Conservation (phyloP, 495 filamentous ascomycete species). For the Sordaria brevicollis region DNA sequence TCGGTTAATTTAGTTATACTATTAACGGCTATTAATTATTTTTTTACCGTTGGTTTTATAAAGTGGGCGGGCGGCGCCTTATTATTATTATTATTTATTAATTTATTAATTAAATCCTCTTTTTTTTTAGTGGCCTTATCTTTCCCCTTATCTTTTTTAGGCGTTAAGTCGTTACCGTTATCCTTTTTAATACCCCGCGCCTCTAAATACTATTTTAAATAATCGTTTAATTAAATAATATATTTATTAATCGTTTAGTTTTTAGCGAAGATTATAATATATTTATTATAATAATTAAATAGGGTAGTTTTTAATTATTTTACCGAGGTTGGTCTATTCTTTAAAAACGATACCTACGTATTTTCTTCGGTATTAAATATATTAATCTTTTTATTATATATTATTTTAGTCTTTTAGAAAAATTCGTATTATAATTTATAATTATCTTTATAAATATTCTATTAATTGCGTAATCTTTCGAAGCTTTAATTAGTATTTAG, state of each 20-base stretch:
- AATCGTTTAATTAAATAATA: neutral
- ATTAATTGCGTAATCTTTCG: no score
- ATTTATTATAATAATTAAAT: neutral
- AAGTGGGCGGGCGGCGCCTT: no score
- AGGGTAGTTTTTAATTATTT: neutral
- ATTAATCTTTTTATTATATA: no score
- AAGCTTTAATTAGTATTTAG: no score
- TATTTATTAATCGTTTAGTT: neutral
- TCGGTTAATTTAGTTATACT: neutral
- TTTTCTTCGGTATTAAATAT: neutral
- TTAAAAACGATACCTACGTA: neutral
- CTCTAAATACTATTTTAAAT: neutral
- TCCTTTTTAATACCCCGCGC: neutral
- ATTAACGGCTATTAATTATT: neutral
- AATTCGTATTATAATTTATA: no score
- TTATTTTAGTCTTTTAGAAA: no score
- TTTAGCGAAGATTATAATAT: neutral
- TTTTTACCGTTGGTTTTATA: no score
- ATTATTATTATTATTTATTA: no score
- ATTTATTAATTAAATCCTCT: no score
- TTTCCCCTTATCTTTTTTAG: no score
- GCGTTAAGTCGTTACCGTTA: neutral
- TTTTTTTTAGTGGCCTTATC: no score
- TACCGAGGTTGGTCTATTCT: neutral
- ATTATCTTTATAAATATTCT: no score